Percentiles rank a stretch among this genome's conserved stretches.
phyloP scores from a whole-genome alignment of 805 yeast species.

The Spencermartinsiella europaea region DNA sequence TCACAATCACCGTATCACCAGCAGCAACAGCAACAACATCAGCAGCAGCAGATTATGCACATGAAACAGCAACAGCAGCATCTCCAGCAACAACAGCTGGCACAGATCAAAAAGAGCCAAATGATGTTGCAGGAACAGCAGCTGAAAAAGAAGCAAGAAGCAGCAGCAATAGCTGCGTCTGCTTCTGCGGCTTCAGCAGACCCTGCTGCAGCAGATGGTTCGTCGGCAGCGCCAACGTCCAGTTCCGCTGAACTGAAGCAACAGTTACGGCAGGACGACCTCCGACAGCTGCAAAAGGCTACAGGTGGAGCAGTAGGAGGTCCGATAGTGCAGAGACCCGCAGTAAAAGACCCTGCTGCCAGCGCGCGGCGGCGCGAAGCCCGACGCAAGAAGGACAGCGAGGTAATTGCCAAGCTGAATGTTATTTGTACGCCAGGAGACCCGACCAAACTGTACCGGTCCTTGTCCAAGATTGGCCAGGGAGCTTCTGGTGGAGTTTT shows the following conservation, averaged over 20 bases:
- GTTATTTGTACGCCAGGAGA: conserved; percentile 81
- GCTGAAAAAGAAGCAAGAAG: conserved; percentile 5
- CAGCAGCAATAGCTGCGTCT: background rate
- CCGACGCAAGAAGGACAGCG: conserved; percentile 64
- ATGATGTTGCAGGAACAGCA: conserved; percentile 2
- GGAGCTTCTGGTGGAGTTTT: conserved; percentile 97
- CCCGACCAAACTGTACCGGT: conserved; percentile 65
- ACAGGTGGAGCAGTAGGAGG: conserved; percentile 25
- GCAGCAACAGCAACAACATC: conserved; percentile 8
- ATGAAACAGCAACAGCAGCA: conserved; percentile 4
- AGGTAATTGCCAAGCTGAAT: conserved; percentile 62
- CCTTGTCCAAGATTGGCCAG: conserved; percentile 63
- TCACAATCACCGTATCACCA: conserved; percentile 9
- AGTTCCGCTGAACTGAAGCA: background rate
- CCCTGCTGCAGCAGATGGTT: background rate
- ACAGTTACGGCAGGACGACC: conserved; percentile 19
- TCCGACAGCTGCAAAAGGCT: conserved; percentile 25
- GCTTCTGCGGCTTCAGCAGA: background rate
- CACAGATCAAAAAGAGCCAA: background rate
- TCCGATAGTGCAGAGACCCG: conserved; percentile 12
- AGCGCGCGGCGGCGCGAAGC: conserved; percentile 59
- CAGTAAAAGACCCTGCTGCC: conserved; percentile 23
- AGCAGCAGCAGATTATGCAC: conserved; percentile 7
- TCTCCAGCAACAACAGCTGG: conserved; percentile 8
- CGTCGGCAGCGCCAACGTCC: background rate